phyloP scores from a whole-genome alignment of 805 yeast genomes.

The Yarrowia sp. region DNA sequence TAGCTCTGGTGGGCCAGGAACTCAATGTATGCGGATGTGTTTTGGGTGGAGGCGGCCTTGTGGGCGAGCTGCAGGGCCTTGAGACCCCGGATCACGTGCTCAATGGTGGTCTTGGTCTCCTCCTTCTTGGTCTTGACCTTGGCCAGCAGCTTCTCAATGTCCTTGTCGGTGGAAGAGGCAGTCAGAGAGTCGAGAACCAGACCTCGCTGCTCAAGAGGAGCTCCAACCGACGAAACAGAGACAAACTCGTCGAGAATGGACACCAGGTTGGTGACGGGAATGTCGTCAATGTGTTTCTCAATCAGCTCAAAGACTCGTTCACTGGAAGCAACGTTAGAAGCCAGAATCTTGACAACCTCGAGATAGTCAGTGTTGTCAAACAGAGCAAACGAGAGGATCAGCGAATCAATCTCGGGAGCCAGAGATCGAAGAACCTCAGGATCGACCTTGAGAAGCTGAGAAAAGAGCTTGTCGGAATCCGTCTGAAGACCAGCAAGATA shows the following conservation, averaged over 20 bases:
- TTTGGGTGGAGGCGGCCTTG: constrained; percentile 1
- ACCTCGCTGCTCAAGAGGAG: constrained; percentile 37
- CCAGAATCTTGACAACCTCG: constrained; percentile 60
- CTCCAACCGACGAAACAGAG: constrained; percentile 35
- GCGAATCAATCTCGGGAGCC: constrained; percentile 30
- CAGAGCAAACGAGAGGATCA: constrained; percentile 39
- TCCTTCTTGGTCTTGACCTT: constrained; percentile 32
- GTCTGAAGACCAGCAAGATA: constrained; percentile 33
- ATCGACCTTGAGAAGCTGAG: constrained; percentile 39
- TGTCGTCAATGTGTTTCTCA: constrained; percentile 14
- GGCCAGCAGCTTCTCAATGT: constrained; percentile 48
- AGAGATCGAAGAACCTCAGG: constrained; percentile 37
- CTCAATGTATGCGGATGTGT: constrained; percentile 64
- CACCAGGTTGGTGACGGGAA: constrained; percentile 42
- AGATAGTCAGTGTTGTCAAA: constrained; percentile 53
- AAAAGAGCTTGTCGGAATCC: constrained; percentile 19
- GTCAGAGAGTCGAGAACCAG: constrained; percentile 1
- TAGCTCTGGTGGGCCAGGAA: constrained; percentile 89
- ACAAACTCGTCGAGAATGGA: constrained; percentile 44
- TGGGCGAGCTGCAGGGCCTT: constrained; percentile 22
- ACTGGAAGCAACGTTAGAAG: constrained; percentile 56
- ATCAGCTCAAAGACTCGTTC: constrained; percentile 40
- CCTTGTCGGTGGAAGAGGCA: constrained; percentile 42
- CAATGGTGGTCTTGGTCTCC: constrained; percentile 9
- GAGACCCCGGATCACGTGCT: constrained; percentile 30